Evolutionary conservation across 1,139 yeast species (phyloP).

Genomic region (Kodamaea derodonti): DNA sequence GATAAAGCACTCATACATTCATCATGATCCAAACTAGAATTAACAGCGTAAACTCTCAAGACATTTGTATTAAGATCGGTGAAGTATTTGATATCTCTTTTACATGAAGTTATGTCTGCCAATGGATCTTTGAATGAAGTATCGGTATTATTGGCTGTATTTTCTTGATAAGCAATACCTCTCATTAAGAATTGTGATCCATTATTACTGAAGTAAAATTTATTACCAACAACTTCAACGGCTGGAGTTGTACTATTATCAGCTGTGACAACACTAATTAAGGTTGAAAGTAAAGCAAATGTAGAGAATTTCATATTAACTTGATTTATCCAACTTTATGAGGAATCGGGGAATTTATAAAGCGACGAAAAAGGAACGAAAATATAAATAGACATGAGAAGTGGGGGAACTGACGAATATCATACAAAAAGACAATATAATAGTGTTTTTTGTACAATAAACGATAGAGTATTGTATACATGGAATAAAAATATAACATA

Average conservation of each 20-base stretch:
- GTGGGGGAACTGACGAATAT: too few species aligned
- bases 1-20: slow-evolving; percentile 83
- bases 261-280: slow-evolving; percentile 7
- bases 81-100: slow-evolving; percentile 75
- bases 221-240: slow-evolving; percentile 44
- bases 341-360: too few species aligned
- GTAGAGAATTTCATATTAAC: not conserved
- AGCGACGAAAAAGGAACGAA: not conserved
- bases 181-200: slow-evolving; percentile 44
- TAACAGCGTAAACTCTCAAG: slow-evolving; percentile 67
- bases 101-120: slow-evolving; percentile 65
- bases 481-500: too few species aligned
- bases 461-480: too few species aligned
- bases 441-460: too few species aligned
- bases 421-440: too few species aligned
- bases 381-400: not conserved
- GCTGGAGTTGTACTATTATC: slow-evolving; percentile 20
- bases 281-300: slow-evolving; percentile 1
- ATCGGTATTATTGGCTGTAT: slow-evolving; percentile 27
- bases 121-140: slow-evolving; percentile 70
- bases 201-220: slow-evolving; percentile 42
- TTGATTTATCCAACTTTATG: too few species aligned
- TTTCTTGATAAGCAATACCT: slow-evolving; percentile 47
- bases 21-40: slow-evolving; percentile 77
- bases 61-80: slow-evolving; percentile 77